Evolutionary conservation across 495 filamentous ascomycete species (phyloP), one percentile per base, ranked within the genome.

Genomic region (Penicillium manginii): DNA sequence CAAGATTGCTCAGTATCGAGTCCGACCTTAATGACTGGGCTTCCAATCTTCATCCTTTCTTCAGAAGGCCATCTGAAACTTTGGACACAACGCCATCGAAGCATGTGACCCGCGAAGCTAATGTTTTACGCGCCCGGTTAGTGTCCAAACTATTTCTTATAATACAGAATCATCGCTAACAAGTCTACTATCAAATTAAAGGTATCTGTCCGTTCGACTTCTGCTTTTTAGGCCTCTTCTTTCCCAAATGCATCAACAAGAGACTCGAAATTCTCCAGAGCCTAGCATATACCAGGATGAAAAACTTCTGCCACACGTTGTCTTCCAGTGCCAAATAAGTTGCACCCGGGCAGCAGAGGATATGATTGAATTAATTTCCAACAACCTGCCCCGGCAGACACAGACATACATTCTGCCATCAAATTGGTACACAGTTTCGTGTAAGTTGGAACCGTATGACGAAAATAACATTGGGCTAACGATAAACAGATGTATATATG

Each of bases 131-230:
- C 4, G 58, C 52, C 12, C 45, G 58, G 58, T 60, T 23, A 26
- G 52, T 55, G 35, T 43, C 35, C 5, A 37, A 10, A n/a, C 12
- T 0, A 37, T 15, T 6, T 4, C 12, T 37, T 14, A n/a, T n/a
- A n/a, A 14, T 37, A 6, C 15, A 2, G 12, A 6, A 37, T 12
- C 14, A 14, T 14, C 2, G 14, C 35, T 37, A 10, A 37, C 26
- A 8, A 8, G 5, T 15, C 9, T n/a, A 0, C 35, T 2, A 32
- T 11, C 8, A 18, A 8, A 12, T 10, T 3, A 2, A 26, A 62
- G 60, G 37, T 62, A 62, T 54, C 55, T 62, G 2, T 62, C 54
- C 21, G 60, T 62, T 19, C 50, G 60, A 39, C 60, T 62, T 4
- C 60, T 58, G 31, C 51, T 62, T 17, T 62, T 58, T 17, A 50